Evolutionary conservation across 768 basidiomycete genomes (phyloP), one percentile per base, ranked within the genome.

Genomic region (Cyathus striatus): DNA sequence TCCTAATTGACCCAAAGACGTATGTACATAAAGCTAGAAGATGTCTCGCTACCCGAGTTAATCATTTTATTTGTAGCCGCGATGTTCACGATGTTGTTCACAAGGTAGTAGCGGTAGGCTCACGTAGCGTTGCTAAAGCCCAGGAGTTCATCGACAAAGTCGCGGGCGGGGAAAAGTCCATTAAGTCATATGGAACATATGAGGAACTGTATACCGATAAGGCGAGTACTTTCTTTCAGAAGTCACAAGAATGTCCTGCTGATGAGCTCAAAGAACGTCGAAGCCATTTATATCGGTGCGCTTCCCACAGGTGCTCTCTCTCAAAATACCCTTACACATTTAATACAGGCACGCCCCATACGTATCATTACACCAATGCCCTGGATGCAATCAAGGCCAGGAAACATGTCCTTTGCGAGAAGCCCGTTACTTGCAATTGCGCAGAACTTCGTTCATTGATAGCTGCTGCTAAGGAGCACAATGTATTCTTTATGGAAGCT

Each of bases 401-500:
- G 44, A 95, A 93, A 62, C 79, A 91, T 59, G 81, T 94, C 32
- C 78, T 94, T 20, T 88, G 88, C 62, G 91, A 95, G 63, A 94
- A 95, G 46, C 88, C 90, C 0, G 83, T 87, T 40, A 93, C 91
- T 1, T 75, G 70, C 48, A 92, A 90, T 54, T 68, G 74, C 4
- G 75, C 81, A 2, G 90, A 94, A 56, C 69, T 90, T 17, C 75
- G 78, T n/a, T 76, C 81, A 36, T 73, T 95, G 18, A 66, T 91
- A 16, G 65, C 65, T 7, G 73, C 88, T 16, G 90, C 92, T 2
- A 86, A 85, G 59, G 78, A 88, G 57, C 68, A 83, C 52, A 76
- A 81, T 14, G 73, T 91, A 1, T 94, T 94, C 70, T 78, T 94
- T 53, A 93, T 94, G 90, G 92, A 94, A 63, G 90, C 86, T 0